These are phyloP conservation scores for Mucor lusitanicus DNA, from an alignment of 371 early-diverging fungal genomes.

Conservation along the genomic window DNA sequence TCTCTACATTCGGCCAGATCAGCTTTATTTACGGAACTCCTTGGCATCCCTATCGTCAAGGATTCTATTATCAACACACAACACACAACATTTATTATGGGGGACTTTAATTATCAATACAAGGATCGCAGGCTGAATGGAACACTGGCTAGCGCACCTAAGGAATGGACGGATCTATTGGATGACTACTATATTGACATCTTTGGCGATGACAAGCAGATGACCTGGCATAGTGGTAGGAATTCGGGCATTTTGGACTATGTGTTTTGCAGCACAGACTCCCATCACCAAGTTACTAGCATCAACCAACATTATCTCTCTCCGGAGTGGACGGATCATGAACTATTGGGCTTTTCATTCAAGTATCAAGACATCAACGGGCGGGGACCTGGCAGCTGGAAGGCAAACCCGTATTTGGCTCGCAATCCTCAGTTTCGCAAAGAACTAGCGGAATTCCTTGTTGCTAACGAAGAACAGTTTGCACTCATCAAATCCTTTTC, in stretches of 20 bases:
- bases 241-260: not conserved
- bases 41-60: not conserved
- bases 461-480: not conserved
- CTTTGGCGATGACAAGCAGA: not conserved
- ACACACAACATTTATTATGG: not conserved
- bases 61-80: not conserved
- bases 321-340: not conserved
- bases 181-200: not conserved
- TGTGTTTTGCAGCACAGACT: not conserved
- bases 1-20: not conserved
- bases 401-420: not conserved
- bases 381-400: not conserved
- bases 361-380: not conserved
- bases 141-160: not conserved
- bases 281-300: not conserved
- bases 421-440: not conserved
- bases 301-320: not conserved
- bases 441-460: not conserved
- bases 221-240: not conserved
- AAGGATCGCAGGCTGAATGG: not conserved
- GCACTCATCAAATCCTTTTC: not conserved
- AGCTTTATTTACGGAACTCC: not conserved
- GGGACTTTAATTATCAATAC: no score
- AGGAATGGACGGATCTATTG: not conserved
- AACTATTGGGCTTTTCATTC: not conserved